These are phyloP conservation scores for Zalaria sp. DNA, from an alignment of 2,329 filamentous ascomycete genomes.

Conservation along the genomic window DNA sequence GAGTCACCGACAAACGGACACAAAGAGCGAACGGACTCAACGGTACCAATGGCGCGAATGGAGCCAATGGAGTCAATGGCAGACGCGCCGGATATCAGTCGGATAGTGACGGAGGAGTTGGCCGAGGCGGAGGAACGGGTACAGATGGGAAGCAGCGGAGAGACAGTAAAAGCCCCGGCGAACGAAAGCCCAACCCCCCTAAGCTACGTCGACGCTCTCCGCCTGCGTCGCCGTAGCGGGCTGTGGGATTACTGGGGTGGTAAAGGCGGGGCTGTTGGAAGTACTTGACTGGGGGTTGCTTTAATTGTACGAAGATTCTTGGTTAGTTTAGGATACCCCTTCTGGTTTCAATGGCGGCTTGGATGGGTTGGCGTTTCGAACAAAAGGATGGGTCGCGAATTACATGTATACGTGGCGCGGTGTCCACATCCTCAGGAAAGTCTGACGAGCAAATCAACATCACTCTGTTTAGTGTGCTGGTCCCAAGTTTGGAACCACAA, in stretches of 20 bases:
- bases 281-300: not conserved
- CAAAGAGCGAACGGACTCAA: not conserved
- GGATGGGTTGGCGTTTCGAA: too few species aligned
- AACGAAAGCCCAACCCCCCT: constrained; percentile 7
- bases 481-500: too few species aligned
- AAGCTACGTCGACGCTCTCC: constrained; percentile 9
- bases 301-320: too few species aligned
- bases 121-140: constrained; percentile 1
- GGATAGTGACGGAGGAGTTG: not conserved
- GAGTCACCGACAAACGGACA: not conserved
- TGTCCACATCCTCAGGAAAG: too few species aligned
- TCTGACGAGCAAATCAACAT: too few species aligned
- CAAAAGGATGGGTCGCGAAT: too few species aligned
- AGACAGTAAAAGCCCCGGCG: constrained; percentile 1
- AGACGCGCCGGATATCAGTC: not conserved
- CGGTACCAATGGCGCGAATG: constrained; percentile 1
- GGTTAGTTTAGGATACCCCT: too few species aligned
- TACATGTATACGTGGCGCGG: too few species aligned
- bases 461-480: too few species aligned
- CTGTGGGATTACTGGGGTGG: constrained; percentile 5
- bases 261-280: not conserved
- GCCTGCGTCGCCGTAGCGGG: constrained; percentile 5
- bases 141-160: not conserved
- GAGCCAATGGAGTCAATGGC: constrained; percentile 5
- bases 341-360: too few species aligned